These are phyloP conservation scores for Botrytis cinerea DNA, from an alignment of 2,329 filamentous ascomycete genomes.

Conservation along the genomic window DNA sequence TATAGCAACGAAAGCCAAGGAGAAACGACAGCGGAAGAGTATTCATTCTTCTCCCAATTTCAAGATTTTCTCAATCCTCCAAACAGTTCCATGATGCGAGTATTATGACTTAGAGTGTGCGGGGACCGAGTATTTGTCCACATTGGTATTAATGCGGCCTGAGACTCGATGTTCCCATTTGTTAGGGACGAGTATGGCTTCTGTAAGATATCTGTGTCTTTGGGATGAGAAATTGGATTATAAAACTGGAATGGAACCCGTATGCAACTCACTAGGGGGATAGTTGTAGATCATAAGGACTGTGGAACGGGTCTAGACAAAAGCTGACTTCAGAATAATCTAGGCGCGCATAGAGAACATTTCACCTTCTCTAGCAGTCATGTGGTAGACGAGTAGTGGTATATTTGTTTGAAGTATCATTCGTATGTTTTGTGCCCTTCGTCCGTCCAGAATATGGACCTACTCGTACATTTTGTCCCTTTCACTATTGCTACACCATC, in stretches of 20 bases:
- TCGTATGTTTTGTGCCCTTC: slow-evolving; percentile 8
- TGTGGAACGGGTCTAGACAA: background rate
- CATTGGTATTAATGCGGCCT: background rate
- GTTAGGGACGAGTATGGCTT: background rate
- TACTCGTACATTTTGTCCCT: slow-evolving; percentile 17
- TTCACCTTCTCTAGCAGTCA: background rate
- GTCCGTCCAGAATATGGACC: background rate
- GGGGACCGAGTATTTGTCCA: background rate
- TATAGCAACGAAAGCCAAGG: background rate
- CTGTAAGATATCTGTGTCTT: too few relatives aligned
- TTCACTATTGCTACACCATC: slow-evolving; percentile 6
- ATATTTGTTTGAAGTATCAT: background rate
- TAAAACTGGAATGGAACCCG: background rate
- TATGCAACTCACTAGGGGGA: background rate
- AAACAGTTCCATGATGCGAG: background rate
- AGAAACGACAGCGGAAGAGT: background rate
- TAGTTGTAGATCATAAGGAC: background rate
- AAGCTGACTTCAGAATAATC: slow-evolving; percentile 9
- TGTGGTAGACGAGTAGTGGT: background rate
- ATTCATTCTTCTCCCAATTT: background rate
- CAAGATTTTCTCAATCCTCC: background rate
- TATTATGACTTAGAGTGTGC: background rate
- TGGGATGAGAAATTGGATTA: too few relatives aligned
- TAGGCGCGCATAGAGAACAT: background rate
- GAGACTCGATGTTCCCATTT: background rate